Evolutionary conservation across 129 eudicot genomes (phyloP).

Genomic region (Lactuca saligna): DNA sequence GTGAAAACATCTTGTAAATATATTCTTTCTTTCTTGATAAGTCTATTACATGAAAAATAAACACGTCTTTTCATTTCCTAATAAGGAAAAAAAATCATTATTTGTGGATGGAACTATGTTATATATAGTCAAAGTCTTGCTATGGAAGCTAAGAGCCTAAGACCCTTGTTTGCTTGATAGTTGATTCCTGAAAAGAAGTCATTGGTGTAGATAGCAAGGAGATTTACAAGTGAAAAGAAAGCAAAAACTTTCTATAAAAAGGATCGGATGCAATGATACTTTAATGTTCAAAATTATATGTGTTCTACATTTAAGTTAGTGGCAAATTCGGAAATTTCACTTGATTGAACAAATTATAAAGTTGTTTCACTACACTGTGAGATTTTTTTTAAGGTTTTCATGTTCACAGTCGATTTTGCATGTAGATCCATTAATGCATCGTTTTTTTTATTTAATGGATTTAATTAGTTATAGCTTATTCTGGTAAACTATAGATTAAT

Average conservation of each 20-base stretch:
- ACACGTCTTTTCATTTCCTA: neutral
- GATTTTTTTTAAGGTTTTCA: too few relatives aligned
- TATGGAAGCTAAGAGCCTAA: constrained; percentile 14
- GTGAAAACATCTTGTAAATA: neutral
- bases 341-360: neutral
- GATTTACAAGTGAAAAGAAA: neutral
- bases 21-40: neutral
- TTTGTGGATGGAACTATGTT: constrained; percentile 1
- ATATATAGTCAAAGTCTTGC: constrained; percentile 11
- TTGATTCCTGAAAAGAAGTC: constrained; percentile 23
- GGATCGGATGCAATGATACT: constrained; percentile 26
- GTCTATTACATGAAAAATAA: neutral
- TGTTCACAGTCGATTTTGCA: neutral
- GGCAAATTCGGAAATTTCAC: constrained; percentile 4
- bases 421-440: neutral
- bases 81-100: constrained; percentile 19
- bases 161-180: constrained; percentile 4
- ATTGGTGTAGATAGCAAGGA: constrained; percentile 5
- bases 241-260: neutral
- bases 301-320: constrained; percentile 1
- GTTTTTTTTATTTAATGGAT: too few relatives aligned
- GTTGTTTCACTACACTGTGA: too few relatives aligned
- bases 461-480: too few relatives aligned
- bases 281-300: constrained; percentile 15
- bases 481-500: too few relatives aligned